Evolutionary conservation across 1,284 basidiomycete species (phyloP).

Genomic region (Rhodotorula sp.): DNA sequence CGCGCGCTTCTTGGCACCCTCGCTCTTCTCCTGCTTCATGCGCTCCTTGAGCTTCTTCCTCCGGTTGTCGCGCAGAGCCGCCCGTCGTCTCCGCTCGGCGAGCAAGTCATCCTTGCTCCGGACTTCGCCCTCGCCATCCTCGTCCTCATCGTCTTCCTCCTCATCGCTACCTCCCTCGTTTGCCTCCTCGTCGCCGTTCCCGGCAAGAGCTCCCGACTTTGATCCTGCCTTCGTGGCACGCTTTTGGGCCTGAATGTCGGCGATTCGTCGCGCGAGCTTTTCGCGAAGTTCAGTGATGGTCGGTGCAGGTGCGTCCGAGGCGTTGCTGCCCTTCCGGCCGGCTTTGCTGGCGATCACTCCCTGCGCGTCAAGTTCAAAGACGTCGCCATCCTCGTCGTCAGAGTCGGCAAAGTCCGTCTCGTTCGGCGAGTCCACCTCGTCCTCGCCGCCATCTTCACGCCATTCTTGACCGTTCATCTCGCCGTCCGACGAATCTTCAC

Average conservation of each 20-base stretch:
- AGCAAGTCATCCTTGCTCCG: slow-evolving; percentile 69
- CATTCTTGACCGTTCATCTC: slow-evolving; percentile 31
- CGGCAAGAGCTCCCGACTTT: neutral
- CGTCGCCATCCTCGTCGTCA: slow-evolving; percentile 49
- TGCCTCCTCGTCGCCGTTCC: neutral
- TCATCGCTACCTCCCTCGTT: slow-evolving; percentile 38
- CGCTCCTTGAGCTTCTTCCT: slow-evolving; percentile 80
- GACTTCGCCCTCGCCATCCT: slow-evolving; percentile 48
- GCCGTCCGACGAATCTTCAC: slow-evolving; percentile 46
- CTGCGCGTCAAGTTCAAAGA: slow-evolving; percentile 46
- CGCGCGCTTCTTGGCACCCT: slow-evolving; percentile 56
- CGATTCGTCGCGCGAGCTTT: slow-evolving; percentile 75
- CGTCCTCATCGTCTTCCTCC: slow-evolving; percentile 51
- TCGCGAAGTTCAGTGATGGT: slow-evolving; percentile 66
- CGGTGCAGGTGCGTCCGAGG: slow-evolving; percentile 28
- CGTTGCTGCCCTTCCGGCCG: slow-evolving; percentile 56
- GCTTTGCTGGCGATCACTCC: slow-evolving; percentile 56
- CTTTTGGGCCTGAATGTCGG: slow-evolving; percentile 57
- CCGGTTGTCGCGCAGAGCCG: slow-evolving; percentile 74
- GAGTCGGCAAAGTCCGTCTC: slow-evolving; percentile 42
- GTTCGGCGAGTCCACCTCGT: slow-evolving; percentile 46
- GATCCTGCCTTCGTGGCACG: slow-evolving; percentile 50
- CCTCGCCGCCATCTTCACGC: slow-evolving; percentile 13
- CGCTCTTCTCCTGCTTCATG: slow-evolving; percentile 65
- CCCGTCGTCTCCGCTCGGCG: slow-evolving; percentile 71